Evolutionary conservation across 495 filamentous ascomycete genomes (phyloP).

Genomic region (Lophiotrema nucula): DNA sequence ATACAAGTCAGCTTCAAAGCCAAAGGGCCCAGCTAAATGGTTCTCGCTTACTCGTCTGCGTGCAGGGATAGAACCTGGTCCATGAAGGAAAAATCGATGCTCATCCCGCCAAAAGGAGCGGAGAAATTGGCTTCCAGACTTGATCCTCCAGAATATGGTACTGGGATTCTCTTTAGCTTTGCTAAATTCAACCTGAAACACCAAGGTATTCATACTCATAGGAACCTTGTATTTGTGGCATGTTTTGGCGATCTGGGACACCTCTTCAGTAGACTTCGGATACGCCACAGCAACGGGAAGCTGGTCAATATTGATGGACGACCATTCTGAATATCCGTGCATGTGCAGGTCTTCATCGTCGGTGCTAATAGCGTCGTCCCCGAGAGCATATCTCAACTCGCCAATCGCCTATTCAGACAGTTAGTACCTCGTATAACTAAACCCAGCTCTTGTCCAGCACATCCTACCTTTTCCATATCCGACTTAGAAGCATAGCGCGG

Average conservation of each 20-base stretch:
- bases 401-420: conserved; percentile 38
- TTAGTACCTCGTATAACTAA: conserved; percentile 13
- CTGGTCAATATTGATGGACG: conserved; percentile 72
- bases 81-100: conserved; percentile 87
- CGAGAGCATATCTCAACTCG: conserved; percentile 45
- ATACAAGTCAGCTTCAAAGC: conserved; percentile 14
- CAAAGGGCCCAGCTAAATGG: conserved; percentile 1
- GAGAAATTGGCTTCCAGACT: conserved; percentile 89
- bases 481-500: conserved; percentile 38
- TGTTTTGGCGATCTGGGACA: conserved; percentile 73
- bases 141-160: conserved; percentile 82
- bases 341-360: conserved; percentile 76
- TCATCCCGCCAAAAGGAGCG: conserved; percentile 79
- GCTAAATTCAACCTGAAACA: neutral
- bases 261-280: conserved; percentile 74
- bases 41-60: conserved; percentile 58
- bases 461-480: conserved; percentile 40
- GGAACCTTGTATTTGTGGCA: conserved; percentile 82
- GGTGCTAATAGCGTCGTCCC: conserved; percentile 73
- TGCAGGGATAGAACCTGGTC: conserved; percentile 75
- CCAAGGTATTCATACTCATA: conserved; percentile 51
- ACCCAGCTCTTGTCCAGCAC: neutral
- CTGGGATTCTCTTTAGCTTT: conserved; percentile 25
- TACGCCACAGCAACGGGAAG: conserved; percentile 80
- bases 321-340: conserved; percentile 92